Percentiles rank a stretch among this genome's conserved stretches.
Evolutionary conservation across 2,329 filamentous ascomycete species (phyloP).

Genomic region (Fusarium penzigii): DNA sequence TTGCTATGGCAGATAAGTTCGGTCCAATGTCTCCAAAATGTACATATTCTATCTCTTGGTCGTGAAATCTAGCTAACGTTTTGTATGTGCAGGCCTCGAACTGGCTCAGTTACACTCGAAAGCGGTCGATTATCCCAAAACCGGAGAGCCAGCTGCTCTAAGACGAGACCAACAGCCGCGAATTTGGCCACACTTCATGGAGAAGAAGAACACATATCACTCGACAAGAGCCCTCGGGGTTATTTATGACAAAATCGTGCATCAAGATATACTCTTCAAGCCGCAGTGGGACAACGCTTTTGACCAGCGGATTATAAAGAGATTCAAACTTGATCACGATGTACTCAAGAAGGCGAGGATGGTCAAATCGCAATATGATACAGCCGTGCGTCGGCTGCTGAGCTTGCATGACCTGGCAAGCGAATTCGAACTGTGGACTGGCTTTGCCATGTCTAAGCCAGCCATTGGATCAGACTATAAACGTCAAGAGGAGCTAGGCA

Average conservation of each 20-base stretch:
- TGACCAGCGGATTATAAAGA: slow-evolving; percentile 70
- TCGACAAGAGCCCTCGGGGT: slow-evolving; percentile 75
- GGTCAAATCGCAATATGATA: slow-evolving; percentile 79
- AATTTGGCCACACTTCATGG: slow-evolving; percentile 86
- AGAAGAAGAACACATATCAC: slow-evolving; percentile 64
- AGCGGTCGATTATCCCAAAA: slow-evolving; percentile 94
- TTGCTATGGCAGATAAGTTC: slow-evolving; percentile 70
- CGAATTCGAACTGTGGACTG: slow-evolving; percentile 90
- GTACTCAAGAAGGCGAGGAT: slow-evolving; percentile 59
- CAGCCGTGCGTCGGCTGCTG: slow-evolving; percentile 75
- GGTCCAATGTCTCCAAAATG: slow-evolving; percentile 72
- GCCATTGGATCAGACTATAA: slow-evolving; percentile 78
- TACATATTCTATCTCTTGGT: slow-evolving; percentile 22
- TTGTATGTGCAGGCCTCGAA: slow-evolving; percentile 51
- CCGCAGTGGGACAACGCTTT: slow-evolving; percentile 75
- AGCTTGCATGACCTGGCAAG: slow-evolving; percentile 79
- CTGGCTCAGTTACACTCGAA: slow-evolving; percentile 82
- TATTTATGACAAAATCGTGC: slow-evolving; percentile 74
- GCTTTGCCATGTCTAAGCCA: slow-evolving; percentile 78
- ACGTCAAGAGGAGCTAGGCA: slow-evolving; percentile 78
- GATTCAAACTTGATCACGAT: slow-evolving; percentile 56
- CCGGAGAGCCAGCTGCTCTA: slow-evolving; percentile 75
- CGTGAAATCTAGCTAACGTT: slow-evolving; percentile 2
- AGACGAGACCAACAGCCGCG: slow-evolving; percentile 58
- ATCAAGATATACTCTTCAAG: slow-evolving; percentile 62